Percentiles rank a stretch among this genome's conserved stretches.
These are phyloP conservation scores for Trichosporon asahii DNA, from an alignment of 1,284 basidiomycete genomes.

Conservation along the genomic window DNA sequence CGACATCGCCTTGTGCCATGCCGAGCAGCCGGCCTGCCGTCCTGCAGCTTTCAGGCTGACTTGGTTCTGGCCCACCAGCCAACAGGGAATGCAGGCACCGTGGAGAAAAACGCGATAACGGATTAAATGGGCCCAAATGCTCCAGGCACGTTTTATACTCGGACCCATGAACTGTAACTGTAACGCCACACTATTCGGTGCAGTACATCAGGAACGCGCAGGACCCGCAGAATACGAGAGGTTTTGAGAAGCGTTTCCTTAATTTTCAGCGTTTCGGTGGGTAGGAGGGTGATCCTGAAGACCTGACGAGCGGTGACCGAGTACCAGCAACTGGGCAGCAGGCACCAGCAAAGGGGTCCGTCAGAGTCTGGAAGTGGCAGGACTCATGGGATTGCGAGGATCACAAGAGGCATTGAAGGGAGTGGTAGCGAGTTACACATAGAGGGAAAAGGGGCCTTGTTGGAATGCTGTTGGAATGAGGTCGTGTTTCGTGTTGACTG, in stretches of 20 bases:
- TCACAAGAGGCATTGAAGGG: neutral
- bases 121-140: neutral
- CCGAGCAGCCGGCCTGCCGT: neutral
- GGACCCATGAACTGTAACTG: neutral
- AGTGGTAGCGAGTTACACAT: neutral
- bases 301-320: neutral
- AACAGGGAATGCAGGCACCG: neutral
- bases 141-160: neutral
- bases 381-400: neutral
- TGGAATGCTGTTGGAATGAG: neutral
- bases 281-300: neutral
- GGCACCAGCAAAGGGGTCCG: neutral
- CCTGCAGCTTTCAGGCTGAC: neutral
- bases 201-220: neutral
- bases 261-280: constrained; percentile 1
- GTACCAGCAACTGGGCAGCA: neutral
- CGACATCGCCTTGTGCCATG: neutral
- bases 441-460: neutral
- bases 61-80: neutral
- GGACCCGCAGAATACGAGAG: neutral
- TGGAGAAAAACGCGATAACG: neutral
- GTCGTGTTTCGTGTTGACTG: constrained; percentile 1
- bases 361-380: neutral
- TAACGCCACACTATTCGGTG: constrained; percentile 1
- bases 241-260: neutral